These are phyloP conservation scores for Hyphopichia buzzinii DNA, from an alignment of 1,139 yeast genomes.

Conservation along the genomic window DNA sequence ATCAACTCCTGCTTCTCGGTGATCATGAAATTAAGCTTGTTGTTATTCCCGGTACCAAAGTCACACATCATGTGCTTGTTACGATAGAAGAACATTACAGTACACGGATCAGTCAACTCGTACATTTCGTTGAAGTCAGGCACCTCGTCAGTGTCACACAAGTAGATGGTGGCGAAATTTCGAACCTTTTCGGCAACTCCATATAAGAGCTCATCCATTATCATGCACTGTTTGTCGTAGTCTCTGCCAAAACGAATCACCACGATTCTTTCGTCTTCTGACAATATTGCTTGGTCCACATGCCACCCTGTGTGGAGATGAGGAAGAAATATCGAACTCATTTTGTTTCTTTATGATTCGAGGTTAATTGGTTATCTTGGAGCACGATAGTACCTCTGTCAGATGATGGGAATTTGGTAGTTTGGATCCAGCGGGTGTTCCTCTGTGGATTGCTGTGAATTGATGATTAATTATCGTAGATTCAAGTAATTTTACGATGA, in stretches of 20 bases:
- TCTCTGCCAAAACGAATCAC: conserved; percentile 87
- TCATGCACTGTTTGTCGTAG: conserved; percentile 73
- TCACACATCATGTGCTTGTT: conserved; percentile 98
- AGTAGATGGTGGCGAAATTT: conserved; percentile 83
- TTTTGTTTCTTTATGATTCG: conserved; percentile 24
- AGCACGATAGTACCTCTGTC: too few species aligned
- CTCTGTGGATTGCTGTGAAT: too few species aligned
- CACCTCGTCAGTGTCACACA: conserved; percentile 86
- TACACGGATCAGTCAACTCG: conserved; percentile 86
- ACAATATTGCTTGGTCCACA: conserved; percentile 89
- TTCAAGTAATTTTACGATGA: too few species aligned
- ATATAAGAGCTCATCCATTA: conserved; percentile 83
- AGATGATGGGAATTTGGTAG: too few species aligned
- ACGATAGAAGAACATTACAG: conserved; percentile 89
- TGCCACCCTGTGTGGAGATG: conserved; percentile 90
- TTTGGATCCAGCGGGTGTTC: too few species aligned
- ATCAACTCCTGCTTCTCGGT: conserved; percentile 86
- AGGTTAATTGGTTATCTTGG: too few species aligned
- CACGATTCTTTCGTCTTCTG: conserved; percentile 85
- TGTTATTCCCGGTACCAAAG: conserved; percentile 96
- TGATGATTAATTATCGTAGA: too few species aligned
- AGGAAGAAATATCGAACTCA: conserved; percentile 88
- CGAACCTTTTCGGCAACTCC: conserved; percentile 79
- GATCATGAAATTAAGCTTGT: conserved; percentile 78
- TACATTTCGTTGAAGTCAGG: conserved; percentile 92